Percentiles rank a stretch among this genome's conserved stretches.
These are phyloP conservation scores for Chlorella sp. DNA, from an alignment of 139 green algal genomes.

Conservation along the genomic window DNA sequence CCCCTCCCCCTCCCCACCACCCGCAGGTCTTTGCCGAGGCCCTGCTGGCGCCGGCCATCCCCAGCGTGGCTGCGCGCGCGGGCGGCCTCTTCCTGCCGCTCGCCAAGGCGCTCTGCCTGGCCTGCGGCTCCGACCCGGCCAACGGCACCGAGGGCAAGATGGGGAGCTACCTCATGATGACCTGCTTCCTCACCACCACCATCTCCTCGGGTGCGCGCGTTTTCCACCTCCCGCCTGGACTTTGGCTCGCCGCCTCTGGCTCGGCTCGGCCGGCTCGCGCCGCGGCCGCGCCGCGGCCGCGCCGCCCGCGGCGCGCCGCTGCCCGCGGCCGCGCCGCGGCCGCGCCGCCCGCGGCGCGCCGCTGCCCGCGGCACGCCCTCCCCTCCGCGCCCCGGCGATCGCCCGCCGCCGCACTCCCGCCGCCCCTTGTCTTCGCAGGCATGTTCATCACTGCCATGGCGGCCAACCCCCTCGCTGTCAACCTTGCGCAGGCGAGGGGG, in stretches of 20 bases:
- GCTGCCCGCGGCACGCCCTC: no score
- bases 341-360: no score
- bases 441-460: constrained; percentile 99
- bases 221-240: no score
- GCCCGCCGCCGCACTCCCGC: no score
- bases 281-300: no score
- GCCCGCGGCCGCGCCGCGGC: no score
- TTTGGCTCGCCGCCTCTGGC: no score
- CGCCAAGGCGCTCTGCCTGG: constrained; percentile 94
- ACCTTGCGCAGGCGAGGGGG: no score
- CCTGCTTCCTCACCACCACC: constrained; percentile 91
- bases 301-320: no score
- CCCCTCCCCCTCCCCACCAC: no score
- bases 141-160: constrained; percentile 96
- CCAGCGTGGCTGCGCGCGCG: constrained; percentile 92
- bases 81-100: constrained; percentile 99
- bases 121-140: constrained; percentile 88
- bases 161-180: constrained; percentile 98
- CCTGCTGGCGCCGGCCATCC: constrained; percentile 96
- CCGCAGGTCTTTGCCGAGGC: constrained; percentile 95
- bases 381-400: no score
- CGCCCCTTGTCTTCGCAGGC: constrained; percentile 30
- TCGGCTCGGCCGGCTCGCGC: no score
- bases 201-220: constrained; percentile 79
- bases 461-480: constrained; percentile 97